A percentile compares a stretch with the other conserved stretches of the same genome.
phyloP scores from a whole-genome alignment of 306 rosid species.

The Hippophae rhamnoides region DNA sequence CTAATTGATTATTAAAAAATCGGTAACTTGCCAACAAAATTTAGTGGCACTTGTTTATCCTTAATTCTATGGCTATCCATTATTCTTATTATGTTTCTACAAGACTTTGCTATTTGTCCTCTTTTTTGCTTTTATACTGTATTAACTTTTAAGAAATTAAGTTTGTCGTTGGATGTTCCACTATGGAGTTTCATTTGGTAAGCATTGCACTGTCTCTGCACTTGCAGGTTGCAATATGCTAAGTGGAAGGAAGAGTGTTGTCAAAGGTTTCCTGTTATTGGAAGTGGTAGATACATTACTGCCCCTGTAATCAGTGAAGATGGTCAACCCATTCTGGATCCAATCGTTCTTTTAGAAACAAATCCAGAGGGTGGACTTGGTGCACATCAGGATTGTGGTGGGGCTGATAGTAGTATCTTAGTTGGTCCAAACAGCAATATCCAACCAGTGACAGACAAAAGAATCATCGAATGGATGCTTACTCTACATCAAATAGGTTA shows the following conservation, averaged over 20 bases:
- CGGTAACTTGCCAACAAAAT: not conserved
- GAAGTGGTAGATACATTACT: slow-evolving; percentile 88
- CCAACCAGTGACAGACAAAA: slow-evolving; percentile 50
- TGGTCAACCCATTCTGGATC: slow-evolving; percentile 80
- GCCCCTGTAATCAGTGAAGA: slow-evolving; percentile 76
- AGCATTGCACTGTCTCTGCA: slow-evolving; percentile 7
- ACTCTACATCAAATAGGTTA: slow-evolving; percentile 96
- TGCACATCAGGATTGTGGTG: slow-evolving; percentile 29
- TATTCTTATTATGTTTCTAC: not conserved
- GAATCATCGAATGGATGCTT: slow-evolving; percentile 83
- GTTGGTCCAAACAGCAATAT: slow-evolving; percentile 25
- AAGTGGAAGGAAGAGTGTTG: slow-evolving; percentile 76
- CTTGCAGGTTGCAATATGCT: slow-evolving; percentile 66
- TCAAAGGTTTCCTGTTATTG: slow-evolving; percentile 78
- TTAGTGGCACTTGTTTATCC: not conserved
- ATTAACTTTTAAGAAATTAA: not conserved
- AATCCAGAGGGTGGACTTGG: slow-evolving; percentile 34
- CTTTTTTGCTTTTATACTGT: not conserved
- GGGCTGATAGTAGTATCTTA: slow-evolving; percentile 7
- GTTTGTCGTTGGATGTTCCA: not conserved
- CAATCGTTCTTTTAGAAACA: slow-evolving; percentile 57
- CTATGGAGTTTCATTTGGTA: not conserved
- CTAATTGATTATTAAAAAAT: slow-evolving; percentile 1
- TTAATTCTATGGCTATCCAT: not conserved
- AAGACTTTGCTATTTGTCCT: not conserved